phyloP scores from a whole-genome alignment of 2,329 filamentous ascomycete species.

The Furcasterigmium furcatum region DNA sequence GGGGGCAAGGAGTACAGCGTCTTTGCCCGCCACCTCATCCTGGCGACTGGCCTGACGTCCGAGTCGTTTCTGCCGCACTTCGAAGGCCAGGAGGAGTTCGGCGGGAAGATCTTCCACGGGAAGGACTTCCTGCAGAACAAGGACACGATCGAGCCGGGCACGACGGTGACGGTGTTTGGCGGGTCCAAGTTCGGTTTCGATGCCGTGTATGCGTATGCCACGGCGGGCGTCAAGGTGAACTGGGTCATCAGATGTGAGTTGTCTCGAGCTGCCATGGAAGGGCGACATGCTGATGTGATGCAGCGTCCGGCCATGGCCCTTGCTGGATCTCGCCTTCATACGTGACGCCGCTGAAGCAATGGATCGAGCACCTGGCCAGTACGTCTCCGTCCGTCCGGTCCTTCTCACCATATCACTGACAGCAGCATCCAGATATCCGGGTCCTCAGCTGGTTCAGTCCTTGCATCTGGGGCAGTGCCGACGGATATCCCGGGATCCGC shows the following conservation, averaged over 20 bases:
- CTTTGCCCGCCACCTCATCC: constrained; percentile 41
- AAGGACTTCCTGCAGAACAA: constrained; percentile 39
- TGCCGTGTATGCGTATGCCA: constrained; percentile 58
- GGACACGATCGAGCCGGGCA: constrained; percentile 35
- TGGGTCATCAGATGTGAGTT: constrained; percentile 53
- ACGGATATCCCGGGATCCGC: constrained; percentile 54
- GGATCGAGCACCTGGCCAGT: constrained; percentile 65
- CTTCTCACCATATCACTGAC: not conserved
- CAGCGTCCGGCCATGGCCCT: constrained; percentile 52
- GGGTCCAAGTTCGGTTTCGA: constrained; percentile 65
- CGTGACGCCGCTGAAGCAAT: constrained; percentile 65
- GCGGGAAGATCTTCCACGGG: constrained; percentile 44
- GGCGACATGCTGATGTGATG: not conserved
- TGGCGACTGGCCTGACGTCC: constrained; percentile 55
- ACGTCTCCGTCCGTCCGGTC: constrained; percentile 10
- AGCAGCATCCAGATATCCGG: constrained; percentile 44
- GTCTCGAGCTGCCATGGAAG: not conserved
- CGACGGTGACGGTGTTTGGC: constrained; percentile 53
- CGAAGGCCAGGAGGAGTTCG: constrained; percentile 41
- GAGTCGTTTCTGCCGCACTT: constrained; percentile 44
- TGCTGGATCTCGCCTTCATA: constrained; percentile 56
- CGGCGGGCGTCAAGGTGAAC: constrained; percentile 51
- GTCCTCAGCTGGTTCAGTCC: constrained; percentile 73
- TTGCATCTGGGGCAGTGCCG: constrained; percentile 66
- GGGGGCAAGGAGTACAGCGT: constrained; percentile 20